Conservation (phyloP, 1,139 yeast species). For the Candida sp. region DNA sequence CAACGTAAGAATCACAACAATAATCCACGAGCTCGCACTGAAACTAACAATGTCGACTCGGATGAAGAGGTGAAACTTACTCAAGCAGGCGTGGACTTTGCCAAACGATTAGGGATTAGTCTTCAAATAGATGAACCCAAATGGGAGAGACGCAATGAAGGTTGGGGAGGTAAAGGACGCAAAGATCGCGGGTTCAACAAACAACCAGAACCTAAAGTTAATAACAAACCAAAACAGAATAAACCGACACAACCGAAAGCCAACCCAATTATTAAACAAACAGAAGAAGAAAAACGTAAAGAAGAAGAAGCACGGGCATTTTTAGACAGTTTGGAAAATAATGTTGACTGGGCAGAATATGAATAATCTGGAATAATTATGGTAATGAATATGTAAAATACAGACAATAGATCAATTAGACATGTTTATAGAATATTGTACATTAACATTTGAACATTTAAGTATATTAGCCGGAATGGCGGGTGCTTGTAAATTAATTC, state of each 20-base stretch:
- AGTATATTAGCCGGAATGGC: too few relatives aligned
- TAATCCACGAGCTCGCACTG: too few relatives aligned
- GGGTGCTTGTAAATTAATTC: too few relatives aligned
- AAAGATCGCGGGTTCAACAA: background rate
- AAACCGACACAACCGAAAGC: background rate
- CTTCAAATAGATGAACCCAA: background rate
- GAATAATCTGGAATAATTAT: background rate
- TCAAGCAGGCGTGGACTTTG: constrained; percentile 19
- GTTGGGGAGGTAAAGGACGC: background rate
- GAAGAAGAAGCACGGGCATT: constrained; percentile 1
- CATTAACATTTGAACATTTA: too few relatives aligned
- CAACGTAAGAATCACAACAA: too few relatives aligned
- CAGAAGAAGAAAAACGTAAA: background rate
- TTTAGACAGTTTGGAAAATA: constrained; percentile 1
- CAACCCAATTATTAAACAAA: background rate
- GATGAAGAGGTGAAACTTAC: constrained; percentile 9
- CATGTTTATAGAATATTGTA: background rate
- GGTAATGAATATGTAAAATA: background rate
- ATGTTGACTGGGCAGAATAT: constrained; percentile 2
- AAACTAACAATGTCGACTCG: background rate
- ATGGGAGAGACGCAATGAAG: background rate
- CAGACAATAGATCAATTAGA: background rate
- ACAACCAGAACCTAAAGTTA: background rate
- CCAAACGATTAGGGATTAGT: constrained; percentile 16
- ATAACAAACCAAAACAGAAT: background rate